Evolutionary conservation across 1,284 basidiomycete genomes (phyloP), one percentile per base, ranked within the genome.

Genomic region (Sporisorium exsertum): DNA sequence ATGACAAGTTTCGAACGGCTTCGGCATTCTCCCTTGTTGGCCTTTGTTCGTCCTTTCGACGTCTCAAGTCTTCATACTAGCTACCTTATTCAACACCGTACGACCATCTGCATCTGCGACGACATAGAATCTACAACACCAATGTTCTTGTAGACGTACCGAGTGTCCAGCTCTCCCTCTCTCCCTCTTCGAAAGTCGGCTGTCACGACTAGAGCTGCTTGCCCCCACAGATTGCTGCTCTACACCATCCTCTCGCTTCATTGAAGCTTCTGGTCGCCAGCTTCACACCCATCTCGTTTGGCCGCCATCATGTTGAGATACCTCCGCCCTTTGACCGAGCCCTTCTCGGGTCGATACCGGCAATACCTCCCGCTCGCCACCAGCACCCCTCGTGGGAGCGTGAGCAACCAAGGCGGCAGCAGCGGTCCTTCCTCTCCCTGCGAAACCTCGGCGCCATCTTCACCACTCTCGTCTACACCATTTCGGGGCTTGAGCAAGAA

Each of bases 361-460:
- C 64, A 63, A 16, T 72, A 72, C 27, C 49, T 67, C 1, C 64
- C 64, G 2, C 54, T 72, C 1, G 64, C 70, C 3, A 60, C 70
- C 51, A 60, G 43, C 32, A 64, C 58, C 5, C 64, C 70, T 1
- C 56, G 70, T 2, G 64, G 64, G 2, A 64, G 57, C 50, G 58
- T 72, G 46, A 72, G 70, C 45, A 12, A 27, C 15, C 64, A 58
- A 27, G 59, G 63, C 49, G 16, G 37, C 37, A 18, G 16, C 37
- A 40, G 16, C 37, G 27, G 43, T 27, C n/a, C 12, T 15, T 58
- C 59, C 4, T 22, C 55, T 2, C 9, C 50, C 1, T 9, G 20
- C n/a, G 49, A 60, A 46, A 26, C 22, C n/a, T 26, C 32, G 15
- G 53, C 33, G 4, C 33, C 55, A 8, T 54, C 49, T 2, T 46